Percentiles rank a stretch among this genome's conserved stretches.
phyloP scores from a whole-genome alignment of 148 eudicot species.

The Nepenthes mirabilis region DNA sequence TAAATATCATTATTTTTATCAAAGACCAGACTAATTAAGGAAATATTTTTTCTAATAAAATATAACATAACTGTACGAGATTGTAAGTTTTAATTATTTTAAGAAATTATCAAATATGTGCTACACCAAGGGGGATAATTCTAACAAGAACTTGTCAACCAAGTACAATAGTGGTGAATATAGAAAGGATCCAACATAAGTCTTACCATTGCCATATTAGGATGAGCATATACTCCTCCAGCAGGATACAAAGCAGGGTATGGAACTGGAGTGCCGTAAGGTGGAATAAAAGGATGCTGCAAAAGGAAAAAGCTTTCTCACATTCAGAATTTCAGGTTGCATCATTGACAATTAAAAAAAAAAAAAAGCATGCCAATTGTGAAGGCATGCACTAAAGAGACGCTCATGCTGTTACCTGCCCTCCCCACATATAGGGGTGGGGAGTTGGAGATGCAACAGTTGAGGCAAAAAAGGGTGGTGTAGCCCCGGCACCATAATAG shows the following conservation, averaged over 20 bases:
- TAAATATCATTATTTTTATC: too few relatives aligned
- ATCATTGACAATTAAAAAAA: neutral
- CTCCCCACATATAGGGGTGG: conserved; percentile 79
- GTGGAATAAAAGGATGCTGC: conserved; percentile 65
- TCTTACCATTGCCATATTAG: conserved; percentile 62
- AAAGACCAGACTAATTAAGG: too few relatives aligned
- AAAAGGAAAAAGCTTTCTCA: conserved; percentile 2
- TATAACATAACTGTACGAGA: too few relatives aligned
- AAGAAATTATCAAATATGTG: too few relatives aligned
- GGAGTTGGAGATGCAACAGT: conserved; percentile 64
- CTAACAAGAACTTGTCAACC: too few relatives aligned
- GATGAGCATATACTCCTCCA: conserved; percentile 70
- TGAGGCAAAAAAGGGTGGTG: conserved; percentile 67
- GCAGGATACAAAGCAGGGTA: conserved; percentile 82
- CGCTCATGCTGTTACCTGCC: conserved; percentile 38
- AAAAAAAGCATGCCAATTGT: too few relatives aligned
- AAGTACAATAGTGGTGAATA: too few relatives aligned
- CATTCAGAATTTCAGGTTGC: neutral
- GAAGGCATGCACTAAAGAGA: neutral
- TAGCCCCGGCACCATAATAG: conserved; percentile 56
- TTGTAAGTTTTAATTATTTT: too few relatives aligned
- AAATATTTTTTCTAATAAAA: too few relatives aligned
- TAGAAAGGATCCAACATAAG: neutral
- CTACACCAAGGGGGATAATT: too few relatives aligned
- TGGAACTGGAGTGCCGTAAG: conserved; percentile 85